Percentiles rank a stretch among this genome's conserved stretches.
These are phyloP conservation scores for Penicillium cataractarum DNA, from an alignment of 495 filamentous ascomycete genomes.

Conservation along the genomic window DNA sequence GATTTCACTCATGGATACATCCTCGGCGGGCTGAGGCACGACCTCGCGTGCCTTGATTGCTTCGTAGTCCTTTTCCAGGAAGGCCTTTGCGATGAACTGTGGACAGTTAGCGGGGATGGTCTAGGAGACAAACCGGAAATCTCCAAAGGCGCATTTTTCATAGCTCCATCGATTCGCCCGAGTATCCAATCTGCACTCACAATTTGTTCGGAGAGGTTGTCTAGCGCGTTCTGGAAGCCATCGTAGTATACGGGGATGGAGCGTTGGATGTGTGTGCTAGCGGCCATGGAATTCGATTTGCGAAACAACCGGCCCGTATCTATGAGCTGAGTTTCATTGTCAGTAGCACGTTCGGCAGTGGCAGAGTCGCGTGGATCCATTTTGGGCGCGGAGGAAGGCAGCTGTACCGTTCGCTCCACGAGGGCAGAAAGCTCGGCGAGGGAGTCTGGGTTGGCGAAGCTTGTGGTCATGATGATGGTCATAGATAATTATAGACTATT, in stretches of 20 bases:
- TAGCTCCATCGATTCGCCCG: not conserved
- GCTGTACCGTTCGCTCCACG: conserved; percentile 51
- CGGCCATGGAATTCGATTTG: conserved; percentile 40
- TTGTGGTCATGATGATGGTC: conserved; percentile 15
- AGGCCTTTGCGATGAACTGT: conserved; percentile 52
- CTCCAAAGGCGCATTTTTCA: not conserved
- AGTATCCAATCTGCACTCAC: conserved; percentile 38
- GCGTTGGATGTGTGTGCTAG: conserved; percentile 43
- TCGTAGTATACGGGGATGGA: conserved; percentile 49
- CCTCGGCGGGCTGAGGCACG: conserved; percentile 32
- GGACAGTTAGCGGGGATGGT: conserved; percentile 21
- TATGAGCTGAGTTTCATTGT: conserved; percentile 41
- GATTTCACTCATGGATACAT: conserved; percentile 39
- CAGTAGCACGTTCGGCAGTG: conserved; percentile 21
- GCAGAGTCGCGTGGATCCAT: not conserved
- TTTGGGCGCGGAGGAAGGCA: not conserved
- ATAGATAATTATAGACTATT: not conserved
- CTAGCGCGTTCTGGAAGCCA: conserved; percentile 52
- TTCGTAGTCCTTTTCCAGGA: conserved; percentile 51
- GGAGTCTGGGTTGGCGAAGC: conserved; percentile 44
- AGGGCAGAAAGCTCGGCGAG: conserved; percentile 45
- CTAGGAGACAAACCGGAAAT: not conserved
- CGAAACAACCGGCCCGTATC: conserved; percentile 54
- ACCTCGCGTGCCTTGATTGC: conserved; percentile 41
- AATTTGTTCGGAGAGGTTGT: conserved; percentile 56